Evolutionary conservation across 441 rosid genomes (phyloP), one percentile per base, ranked within the genome.

Genomic region (Populus hybrid): DNA sequence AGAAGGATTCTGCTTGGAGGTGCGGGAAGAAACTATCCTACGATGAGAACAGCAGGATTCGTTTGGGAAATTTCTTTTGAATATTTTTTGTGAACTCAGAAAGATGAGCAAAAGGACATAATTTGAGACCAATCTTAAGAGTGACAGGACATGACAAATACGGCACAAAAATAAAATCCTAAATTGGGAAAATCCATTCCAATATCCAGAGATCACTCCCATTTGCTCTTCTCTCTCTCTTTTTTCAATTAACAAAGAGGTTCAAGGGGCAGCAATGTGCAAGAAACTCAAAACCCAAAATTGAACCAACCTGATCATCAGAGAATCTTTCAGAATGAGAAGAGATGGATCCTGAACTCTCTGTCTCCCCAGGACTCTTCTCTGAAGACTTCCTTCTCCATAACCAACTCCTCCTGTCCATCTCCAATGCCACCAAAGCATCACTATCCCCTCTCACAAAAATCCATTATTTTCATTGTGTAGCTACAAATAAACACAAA

Each of bases 391-490:
- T 91, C 73, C 91, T 85, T 71, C 92, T 86, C 98, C 98, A 95
- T 42, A 95, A 74, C 97, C 98, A 93, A 76, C 94, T 90, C 73
- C 95, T 84, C 74, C 97, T 81, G 80, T 93, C 97, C 95, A 93
- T 93, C 73, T 83, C 70, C 76, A 83, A 34, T 79, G 68, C 86
- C 82, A 79, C 78, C 76, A 76, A 78, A 72, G 53, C 77, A 70
- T 30, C 59, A 63, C 35, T 40, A 19, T 65, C 36, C 19, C 65
- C 64, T 50, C 57, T 14, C 19, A 16, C 57, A 50, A 14, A 50
- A 50, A 50, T 50, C 57, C 57, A 50, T 50, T 50, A 1, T 50
- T 50, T 50, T 50, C 57, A 50, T 50, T 50, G 57, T 50, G 18
- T 50, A 50, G 57, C 57, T 50, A 50, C 57, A 50, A 50, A 14